Evolutionary conservation across 2,329 filamentous ascomycete species (phyloP), one percentile per base, ranked within the genome.

Genomic region (Malbranchea zuffiana): DNA sequence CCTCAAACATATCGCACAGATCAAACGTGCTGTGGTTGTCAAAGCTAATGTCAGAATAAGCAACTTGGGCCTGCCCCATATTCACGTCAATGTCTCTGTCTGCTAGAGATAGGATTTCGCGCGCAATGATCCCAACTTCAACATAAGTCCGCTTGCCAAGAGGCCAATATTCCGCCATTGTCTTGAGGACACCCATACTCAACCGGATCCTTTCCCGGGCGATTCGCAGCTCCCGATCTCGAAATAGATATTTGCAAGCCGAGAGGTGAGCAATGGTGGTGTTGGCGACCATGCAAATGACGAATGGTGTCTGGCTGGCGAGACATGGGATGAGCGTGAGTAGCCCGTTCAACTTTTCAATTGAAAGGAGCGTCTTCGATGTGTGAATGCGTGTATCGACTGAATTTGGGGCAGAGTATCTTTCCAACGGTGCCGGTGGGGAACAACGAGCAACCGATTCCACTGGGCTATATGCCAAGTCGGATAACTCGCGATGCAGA

Each of bases 261-360:
- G 62, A 57, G 5, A 87, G 67, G 49, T 86, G 80, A 2, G 85
- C 78, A 46, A 64, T 51, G 0, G 56, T 56, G 0, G 53, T 57
- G 18, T 55, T 56, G 24, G 52, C 57, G 29, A 62, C 47, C 60
- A 64, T 64, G 47, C 62, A 65, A 3, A 58, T 58, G 2, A 52
- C 50, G 27, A 65, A 65, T 0, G 62, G 62, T 0, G 54, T 58
- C 34, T 63, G 60, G 17, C 46, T 43, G 18, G 53, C 55, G 5
- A 54, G 53, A 5, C 47, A 46, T 0, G 46, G 51, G 1, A 60
- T 60, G 1, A 65, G 45, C 1, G 59, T 51, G 10, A 65, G 41
- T 0, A 65, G 51, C 1, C 54, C 47, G 5, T 61, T 53, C 23
- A 63, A 56, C 2, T 50, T 52, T 25, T 63, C 52, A 6, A 60